Evolutionary conservation across 2,329 filamentous ascomycete species (phyloP).

Genomic region (Penicillium sp.): DNA sequence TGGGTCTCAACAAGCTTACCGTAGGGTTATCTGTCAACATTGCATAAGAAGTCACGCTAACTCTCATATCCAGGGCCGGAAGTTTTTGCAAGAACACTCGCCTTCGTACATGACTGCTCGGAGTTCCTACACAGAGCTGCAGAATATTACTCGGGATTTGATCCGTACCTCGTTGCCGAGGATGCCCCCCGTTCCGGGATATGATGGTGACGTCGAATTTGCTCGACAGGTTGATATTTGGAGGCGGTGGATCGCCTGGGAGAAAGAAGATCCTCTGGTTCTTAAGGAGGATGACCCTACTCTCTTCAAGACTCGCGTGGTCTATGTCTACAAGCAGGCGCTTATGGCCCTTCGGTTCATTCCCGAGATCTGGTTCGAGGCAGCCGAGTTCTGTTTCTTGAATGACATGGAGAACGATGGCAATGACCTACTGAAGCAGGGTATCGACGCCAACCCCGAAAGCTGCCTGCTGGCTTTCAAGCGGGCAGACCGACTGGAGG

Average conservation of each 20-base stretch:
- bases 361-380: slow-evolving; percentile 94
- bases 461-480: slow-evolving; percentile 86
- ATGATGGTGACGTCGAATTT: slow-evolving; percentile 81
- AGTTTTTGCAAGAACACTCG: slow-evolving; percentile 89
- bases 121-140: slow-evolving; percentile 81
- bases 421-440: slow-evolving; percentile 72
- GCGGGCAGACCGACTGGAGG: slow-evolving; percentile 81
- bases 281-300: slow-evolving; percentile 74
- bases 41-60: slow-evolving; percentile 5
- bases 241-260: slow-evolving; percentile 93
- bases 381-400: slow-evolving; percentile 84
- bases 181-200: slow-evolving; percentile 77
- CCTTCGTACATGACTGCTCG: slow-evolving; percentile 94
- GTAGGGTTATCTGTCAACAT: slow-evolving; percentile 44
- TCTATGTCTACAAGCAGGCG: slow-evolving; percentile 91
- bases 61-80: slow-evolving; percentile 62
- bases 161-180: slow-evolving; percentile 72
- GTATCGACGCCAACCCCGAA: slow-evolving; percentile 85
- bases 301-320: slow-evolving; percentile 69
- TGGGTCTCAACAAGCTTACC: slow-evolving; percentile 85
- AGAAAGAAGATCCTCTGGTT: slow-evolving; percentile 86
- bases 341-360: slow-evolving; percentile 91
- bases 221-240: slow-evolving; percentile 78
- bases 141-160: slow-evolving; percentile 76
- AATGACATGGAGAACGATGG: slow-evolving; percentile 69